Evolutionary conservation across 257 asterid species (phyloP).

Genomic region (Rauvolfia tetraphylla): DNA sequence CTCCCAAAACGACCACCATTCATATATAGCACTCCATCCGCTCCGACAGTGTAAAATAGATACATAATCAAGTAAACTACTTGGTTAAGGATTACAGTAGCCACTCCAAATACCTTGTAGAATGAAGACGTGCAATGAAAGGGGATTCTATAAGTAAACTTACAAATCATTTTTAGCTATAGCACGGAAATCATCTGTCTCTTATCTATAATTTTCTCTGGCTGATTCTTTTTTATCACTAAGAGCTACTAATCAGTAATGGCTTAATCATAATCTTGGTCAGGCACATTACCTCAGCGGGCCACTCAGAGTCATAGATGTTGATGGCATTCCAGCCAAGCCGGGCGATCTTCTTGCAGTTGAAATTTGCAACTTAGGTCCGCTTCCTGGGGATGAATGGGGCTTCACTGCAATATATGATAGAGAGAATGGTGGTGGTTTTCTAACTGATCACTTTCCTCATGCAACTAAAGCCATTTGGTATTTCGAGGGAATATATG

Average conservation of each 20-base stretch:
- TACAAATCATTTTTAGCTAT: not conserved
- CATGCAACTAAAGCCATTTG: conserved; percentile 86
- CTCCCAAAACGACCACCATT: not conserved
- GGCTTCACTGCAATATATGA: conserved; percentile 91
- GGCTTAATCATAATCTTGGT: conserved; percentile 10
- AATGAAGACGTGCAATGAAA: not conserved
- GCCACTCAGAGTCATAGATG: conserved; percentile 72
- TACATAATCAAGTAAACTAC: not conserved
- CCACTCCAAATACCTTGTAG: not conserved
- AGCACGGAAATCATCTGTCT: not conserved
- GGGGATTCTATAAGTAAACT: not conserved
- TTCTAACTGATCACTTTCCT: conserved; percentile 90
- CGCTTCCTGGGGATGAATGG: conserved; percentile 96
- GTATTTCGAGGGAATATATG: conserved; percentile 95
- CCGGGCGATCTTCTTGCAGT: conserved; percentile 89
- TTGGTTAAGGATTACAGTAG: not conserved
- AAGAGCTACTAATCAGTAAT: not conserved
- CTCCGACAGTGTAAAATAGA: not conserved
- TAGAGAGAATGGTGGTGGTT: conserved; percentile 95
- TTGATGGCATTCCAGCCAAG: conserved; percentile 60
- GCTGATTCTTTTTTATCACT: not conserved
- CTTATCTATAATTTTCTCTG: not conserved
- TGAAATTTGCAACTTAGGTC: conserved; percentile 92
- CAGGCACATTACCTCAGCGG: conserved; percentile 97
- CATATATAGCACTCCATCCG: not conserved